Conservation (phyloP, 1,139 yeast genomes). For the Schwanniomyces etchellsii region DNA sequence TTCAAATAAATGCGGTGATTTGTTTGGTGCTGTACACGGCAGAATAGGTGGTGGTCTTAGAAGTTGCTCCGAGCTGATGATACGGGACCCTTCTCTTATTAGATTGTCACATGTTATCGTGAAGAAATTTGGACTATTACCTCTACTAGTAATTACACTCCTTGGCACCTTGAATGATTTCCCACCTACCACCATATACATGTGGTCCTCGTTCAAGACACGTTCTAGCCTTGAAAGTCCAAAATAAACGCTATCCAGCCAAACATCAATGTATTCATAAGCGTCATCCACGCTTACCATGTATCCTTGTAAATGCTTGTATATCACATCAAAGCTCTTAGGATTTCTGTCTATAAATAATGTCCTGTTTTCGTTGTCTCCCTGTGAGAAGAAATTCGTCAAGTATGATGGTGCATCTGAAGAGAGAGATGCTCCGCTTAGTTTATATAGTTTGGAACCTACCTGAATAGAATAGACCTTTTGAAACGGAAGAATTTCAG, state of each 20-base stretch:
- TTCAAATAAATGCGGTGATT: conserved; percentile 55
- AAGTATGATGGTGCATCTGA: conserved; percentile 72
- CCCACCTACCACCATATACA: conserved; percentile 60
- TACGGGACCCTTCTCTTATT: conserved; percentile 38
- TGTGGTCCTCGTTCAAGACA: conserved; percentile 47
- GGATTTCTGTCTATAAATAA: conserved; percentile 81
- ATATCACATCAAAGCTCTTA: conserved; percentile 58
- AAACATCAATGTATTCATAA: conserved; percentile 53
- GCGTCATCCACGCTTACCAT: conserved; percentile 54
- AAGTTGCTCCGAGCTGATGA: conserved; percentile 35
- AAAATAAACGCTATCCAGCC: conserved; percentile 73
- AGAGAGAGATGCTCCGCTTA: conserved; percentile 80
- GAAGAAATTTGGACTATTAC: conserved; percentile 76
- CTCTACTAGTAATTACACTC: conserved; percentile 45
- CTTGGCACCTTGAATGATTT: conserved; percentile 55
- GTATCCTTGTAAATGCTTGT: conserved; percentile 75
- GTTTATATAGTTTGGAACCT: conserved; percentile 52
- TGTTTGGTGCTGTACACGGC: conserved; percentile 46
- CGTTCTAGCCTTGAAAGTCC: conserved; percentile 53
- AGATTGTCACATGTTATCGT: conserved; percentile 52
- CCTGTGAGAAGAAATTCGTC: conserved; percentile 39
- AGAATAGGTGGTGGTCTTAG: conserved; percentile 75
- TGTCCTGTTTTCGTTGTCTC: conserved; percentile 35
- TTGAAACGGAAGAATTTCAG: conserved; percentile 55
- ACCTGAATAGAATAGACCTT: conserved; percentile 69